Percentiles rank a stretch among this genome's conserved stretches.
phyloP scores from a whole-genome alignment of 2,329 filamentous ascomycete genomes.

The Exophiala xenobiotica region DNA sequence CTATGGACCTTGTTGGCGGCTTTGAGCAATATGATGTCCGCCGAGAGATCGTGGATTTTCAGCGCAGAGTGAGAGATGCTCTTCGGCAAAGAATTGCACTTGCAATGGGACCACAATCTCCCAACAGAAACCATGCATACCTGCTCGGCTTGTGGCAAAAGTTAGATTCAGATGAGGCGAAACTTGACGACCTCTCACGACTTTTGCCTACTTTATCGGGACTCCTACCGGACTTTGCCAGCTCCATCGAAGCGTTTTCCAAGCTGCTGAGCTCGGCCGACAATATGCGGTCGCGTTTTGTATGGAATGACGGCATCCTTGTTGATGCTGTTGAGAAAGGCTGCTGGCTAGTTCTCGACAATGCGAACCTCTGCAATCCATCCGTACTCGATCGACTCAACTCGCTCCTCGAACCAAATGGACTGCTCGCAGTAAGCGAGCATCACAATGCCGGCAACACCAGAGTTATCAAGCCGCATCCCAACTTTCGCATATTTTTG shows the following conservation, averaged over 20 bases:
- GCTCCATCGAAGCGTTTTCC: conserved; percentile 1
- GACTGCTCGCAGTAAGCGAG: conserved; percentile 86
- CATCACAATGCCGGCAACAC: conserved; percentile 79
- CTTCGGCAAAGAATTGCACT: conserved; percentile 44
- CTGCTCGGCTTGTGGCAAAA: conserved; percentile 9
- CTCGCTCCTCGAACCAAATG: conserved; percentile 87
- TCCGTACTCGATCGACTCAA: conserved; percentile 94
- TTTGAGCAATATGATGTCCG: conserved; percentile 91
- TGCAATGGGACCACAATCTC: background rate
- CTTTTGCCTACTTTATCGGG: background rate
- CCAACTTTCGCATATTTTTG: conserved; percentile 86
- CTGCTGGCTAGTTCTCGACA: conserved; percentile 91
- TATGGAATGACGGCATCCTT: conserved; percentile 93
- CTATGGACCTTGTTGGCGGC: conserved; percentile 94
- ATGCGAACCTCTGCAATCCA: conserved; percentile 93
- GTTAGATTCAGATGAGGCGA: conserved; percentile 3
- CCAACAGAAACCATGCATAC: background rate
- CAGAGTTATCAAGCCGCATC: conserved; percentile 75
- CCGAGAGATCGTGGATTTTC: conserved; percentile 65
- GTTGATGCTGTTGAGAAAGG: conserved; percentile 83
- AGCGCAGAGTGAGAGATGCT: conserved; percentile 54
- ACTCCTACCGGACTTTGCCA: conserved; percentile 5
- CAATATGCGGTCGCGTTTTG: conserved; percentile 54
- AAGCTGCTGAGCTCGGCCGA: background rate
- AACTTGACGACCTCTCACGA: background rate